Base-by-base conservation (phyloP, 352 stramenopile genomes). In the Pythium insidiosum region DNA sequence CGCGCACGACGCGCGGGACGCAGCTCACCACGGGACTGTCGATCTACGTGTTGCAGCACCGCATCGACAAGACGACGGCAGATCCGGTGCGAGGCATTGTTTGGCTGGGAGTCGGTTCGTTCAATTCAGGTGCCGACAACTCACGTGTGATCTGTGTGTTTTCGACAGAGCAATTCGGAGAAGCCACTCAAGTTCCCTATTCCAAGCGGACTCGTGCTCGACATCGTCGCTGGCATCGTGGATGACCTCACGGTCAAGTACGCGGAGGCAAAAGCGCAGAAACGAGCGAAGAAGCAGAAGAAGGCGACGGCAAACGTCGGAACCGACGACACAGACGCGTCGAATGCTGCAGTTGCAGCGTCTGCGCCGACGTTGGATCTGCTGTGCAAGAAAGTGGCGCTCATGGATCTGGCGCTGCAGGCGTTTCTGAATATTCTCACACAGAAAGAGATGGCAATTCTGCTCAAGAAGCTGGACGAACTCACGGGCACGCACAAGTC, bases 351-450 rank as follows among this genome's bases (percentile, higher is more conserved):
- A n/a, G n/a, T n/a, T n/a, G n/a, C n/a, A n/a, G 38, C 44, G 22
- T 42, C 37, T 33, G 57, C 58, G 2, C 68, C 72, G 13, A 69
- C 76, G 18, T 89, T 79, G 25, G 71, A 86, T 58, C 50, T 88
- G 31, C 55, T 91, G 5, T 85, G 75, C 60, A 88, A 84, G 48
- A 92, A 89, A 43, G 69, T 92, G 20, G 76, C 76, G 13, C 59
- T 92, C 34, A 88, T 92, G 76, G 79, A 92, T 38, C 48, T 89
- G 25, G 79, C 79, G 24, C 58, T 92, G 34, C 73, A 89, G 46
- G 73, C 74, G 1, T 89, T 88, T 26, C 50, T 89, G 15, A 88
- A 89, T 28, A 68, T 83, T 36, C 58, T 87, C 23, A 83, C 74
- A 35, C 63, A 68, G 6, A 72, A 78, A 22, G 73, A 88, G 49